Percentiles rank a stretch among this genome's conserved stretches.
Conservation (phyloP, 768 basidiomycete genomes). For the Gloeostereum incarnatum region DNA sequence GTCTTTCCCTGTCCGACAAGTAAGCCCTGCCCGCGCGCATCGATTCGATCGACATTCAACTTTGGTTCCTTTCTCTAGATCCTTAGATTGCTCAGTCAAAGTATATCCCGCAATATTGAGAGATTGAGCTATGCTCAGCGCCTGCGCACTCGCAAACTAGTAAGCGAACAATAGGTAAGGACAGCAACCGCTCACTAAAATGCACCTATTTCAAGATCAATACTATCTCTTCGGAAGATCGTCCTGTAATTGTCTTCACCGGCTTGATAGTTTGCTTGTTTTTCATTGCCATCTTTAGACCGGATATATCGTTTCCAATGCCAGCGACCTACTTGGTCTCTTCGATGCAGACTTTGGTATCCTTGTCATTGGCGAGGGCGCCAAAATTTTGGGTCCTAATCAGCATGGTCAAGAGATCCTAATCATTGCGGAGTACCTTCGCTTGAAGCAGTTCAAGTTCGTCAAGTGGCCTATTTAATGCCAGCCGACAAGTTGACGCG, state of each 20-base stretch:
- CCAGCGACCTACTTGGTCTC: slow-evolving; percentile 66
- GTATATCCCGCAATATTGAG: slow-evolving; percentile 74
- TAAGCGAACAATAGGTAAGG: slow-evolving; percentile 21
- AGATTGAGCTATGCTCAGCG: slow-evolving; percentile 69
- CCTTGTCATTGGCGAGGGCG: slow-evolving; percentile 61
- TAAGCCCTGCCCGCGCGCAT: too few relatives aligned
- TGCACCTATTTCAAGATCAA: slow-evolving; percentile 41
- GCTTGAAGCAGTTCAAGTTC: slow-evolving; percentile 68
- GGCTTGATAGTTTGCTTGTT: neutral
- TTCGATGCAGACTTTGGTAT: slow-evolving; percentile 77
- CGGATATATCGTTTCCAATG: slow-evolving; percentile 73
- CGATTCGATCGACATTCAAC: too few relatives aligned
- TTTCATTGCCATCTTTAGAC: slow-evolving; percentile 21
- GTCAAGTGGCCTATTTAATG: too few relatives aligned
- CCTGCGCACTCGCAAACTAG: slow-evolving; percentile 68
- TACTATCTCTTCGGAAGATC: slow-evolving; percentile 53
- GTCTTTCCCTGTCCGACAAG: slow-evolving; percentile 72
- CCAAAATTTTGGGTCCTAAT: slow-evolving; percentile 61
- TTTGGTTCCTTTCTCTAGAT: too few relatives aligned
- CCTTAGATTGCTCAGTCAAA: slow-evolving; percentile 69
- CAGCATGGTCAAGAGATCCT: slow-evolving; percentile 71
- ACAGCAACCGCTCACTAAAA: neutral
- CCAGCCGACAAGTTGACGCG: too few relatives aligned
- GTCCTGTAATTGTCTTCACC: slow-evolving; percentile 31
- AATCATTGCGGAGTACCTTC: slow-evolving; percentile 72